phyloP scores from a whole-genome alignment of 805 yeast species.

The Maudiozyma saulgeensis region DNA sequence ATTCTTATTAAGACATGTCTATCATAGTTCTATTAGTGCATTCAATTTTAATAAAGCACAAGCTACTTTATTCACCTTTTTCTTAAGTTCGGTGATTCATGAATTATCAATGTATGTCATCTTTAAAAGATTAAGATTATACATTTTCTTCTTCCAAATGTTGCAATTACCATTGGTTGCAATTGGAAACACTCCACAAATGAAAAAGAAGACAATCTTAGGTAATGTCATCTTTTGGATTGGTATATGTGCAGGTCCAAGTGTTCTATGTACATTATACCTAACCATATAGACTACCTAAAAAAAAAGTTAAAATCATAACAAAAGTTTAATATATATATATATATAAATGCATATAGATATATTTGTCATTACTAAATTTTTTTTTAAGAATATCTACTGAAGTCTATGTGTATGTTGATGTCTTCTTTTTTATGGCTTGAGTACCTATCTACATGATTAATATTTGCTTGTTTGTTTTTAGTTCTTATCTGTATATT shows the following conservation, averaged over 20 bases:
- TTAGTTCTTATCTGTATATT: conserved; percentile 50
- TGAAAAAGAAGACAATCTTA: conserved; percentile 46
- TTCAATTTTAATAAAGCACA: conserved; percentile 50
- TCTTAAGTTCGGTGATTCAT: conserved; percentile 75
- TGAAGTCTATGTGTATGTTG: not conserved
- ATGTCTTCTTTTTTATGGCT: not conserved
- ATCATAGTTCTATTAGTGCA: conserved; percentile 79
- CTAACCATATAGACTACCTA: conserved; percentile 35
- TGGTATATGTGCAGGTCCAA: conserved; percentile 84
- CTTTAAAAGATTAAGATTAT: conserved; percentile 75
- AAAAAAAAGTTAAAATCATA: not conserved
- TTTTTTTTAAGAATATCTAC: not conserved
- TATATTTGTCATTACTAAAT: not conserved
- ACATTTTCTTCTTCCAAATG: conserved; percentile 75
- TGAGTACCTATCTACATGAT: not conserved
- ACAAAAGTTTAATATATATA: not conserved
- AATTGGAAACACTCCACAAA: conserved; percentile 47
- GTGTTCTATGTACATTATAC: conserved; percentile 76
- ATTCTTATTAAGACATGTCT: conserved; percentile 84
- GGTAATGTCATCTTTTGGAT: conserved; percentile 87
- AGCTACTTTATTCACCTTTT: conserved; percentile 72
- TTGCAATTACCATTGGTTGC: conserved; percentile 61
- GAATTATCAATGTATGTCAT: conserved; percentile 89
- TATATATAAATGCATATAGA: not conserved
- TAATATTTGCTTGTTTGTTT: not conserved